Evolutionary conservation across 2,329 filamentous ascomycete genomes (phyloP).

Genomic region (Canariomyces notabilis): DNA sequence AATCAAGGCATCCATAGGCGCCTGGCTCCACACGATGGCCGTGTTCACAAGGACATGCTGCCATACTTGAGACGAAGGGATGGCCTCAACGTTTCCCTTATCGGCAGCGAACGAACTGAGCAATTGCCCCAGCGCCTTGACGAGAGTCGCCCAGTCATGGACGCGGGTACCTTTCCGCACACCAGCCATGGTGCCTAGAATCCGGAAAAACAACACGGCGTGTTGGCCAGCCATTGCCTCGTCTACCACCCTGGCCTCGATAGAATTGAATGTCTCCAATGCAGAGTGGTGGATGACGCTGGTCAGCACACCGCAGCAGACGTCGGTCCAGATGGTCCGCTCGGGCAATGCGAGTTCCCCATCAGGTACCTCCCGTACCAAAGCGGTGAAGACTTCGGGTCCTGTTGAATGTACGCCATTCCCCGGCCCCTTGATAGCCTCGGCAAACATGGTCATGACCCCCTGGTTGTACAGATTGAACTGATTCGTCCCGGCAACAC

Average conservation of each 20-base stretch:
- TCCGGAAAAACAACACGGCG: constrained; percentile 45
- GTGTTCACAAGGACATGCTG: constrained; percentile 51
- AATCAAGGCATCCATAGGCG: constrained; percentile 74
- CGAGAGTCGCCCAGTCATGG: constrained; percentile 62
- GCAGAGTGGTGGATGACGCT: constrained; percentile 80
- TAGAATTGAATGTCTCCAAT: constrained; percentile 63
- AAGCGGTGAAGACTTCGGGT: constrained; percentile 45
- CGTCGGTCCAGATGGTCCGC: constrained; percentile 52
- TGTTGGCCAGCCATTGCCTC: constrained; percentile 38
- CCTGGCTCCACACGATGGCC: constrained; percentile 66
- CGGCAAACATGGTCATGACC: constrained; percentile 85
- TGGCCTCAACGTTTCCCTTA: constrained; percentile 31
- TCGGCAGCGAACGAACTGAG: constrained; percentile 45
- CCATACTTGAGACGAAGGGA: constrained; percentile 47
- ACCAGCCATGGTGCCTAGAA: constrained; percentile 66
- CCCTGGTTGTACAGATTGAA: constrained; percentile 74
- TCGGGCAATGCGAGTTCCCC: constrained; percentile 41
- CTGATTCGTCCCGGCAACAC: constrained; percentile 48
- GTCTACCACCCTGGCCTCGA: constrained; percentile 59
- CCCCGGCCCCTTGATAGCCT: constrained; percentile 65
- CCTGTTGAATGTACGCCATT: constrained; percentile 56
- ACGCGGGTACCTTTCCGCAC: constrained; percentile 79
- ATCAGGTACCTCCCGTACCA: constrained; percentile 48
- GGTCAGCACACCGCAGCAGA: constrained; percentile 71
- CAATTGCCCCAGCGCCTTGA: constrained; percentile 51